A percentile compares a stretch with the other conserved stretches of the same genome.
Evolutionary conservation across 768 basidiomycete genomes (phyloP).

Genomic region (Vararia minispora): DNA sequence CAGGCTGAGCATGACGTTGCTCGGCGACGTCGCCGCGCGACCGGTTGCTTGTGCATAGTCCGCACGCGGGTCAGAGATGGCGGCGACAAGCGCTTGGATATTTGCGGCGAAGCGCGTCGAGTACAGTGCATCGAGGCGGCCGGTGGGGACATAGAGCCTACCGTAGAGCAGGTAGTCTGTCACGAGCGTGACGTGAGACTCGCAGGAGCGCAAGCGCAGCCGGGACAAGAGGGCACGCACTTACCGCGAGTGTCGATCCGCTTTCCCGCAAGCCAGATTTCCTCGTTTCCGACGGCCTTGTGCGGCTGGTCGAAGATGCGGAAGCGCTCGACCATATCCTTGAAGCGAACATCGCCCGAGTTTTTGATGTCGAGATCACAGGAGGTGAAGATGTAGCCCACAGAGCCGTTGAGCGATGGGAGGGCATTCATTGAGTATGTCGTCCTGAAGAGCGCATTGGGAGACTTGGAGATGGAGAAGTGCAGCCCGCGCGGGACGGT

Average conservation of each 20-base stretch:
- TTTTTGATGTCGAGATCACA: conserved; percentile 65
- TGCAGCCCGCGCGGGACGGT: conserved; percentile 71
- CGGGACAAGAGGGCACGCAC: conserved; percentile 17
- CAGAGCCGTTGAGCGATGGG: conserved; percentile 84
- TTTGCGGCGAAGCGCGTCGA: conserved; percentile 73
- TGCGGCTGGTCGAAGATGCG: conserved; percentile 74
- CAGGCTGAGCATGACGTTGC: conserved; percentile 71
- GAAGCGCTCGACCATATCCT: conserved; percentile 86
- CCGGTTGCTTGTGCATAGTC: conserved; percentile 29
- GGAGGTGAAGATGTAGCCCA: conserved; percentile 90
- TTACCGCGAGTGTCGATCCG: conserved; percentile 67
- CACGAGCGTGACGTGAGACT: conserved; percentile 15
- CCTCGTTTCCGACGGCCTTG: conserved; percentile 64
- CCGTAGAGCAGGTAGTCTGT: conserved; percentile 92
- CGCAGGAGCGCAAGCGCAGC: conserved; percentile 7
- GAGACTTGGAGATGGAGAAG: conserved; percentile 77
- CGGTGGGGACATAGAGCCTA: conserved; percentile 79
- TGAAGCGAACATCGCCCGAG: conserved; percentile 67
- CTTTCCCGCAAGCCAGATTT: conserved; percentile 76
- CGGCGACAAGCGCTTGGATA: conserved; percentile 71
- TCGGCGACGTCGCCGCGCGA: conserved; percentile 34
- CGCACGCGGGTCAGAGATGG: conserved; percentile 72
- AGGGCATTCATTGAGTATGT: conserved; percentile 90
- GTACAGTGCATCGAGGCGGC: conserved; percentile 82
- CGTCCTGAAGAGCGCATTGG: conserved; percentile 80